Conservation (phyloP, 306 rosid species). For the Quercus alba region DNA sequence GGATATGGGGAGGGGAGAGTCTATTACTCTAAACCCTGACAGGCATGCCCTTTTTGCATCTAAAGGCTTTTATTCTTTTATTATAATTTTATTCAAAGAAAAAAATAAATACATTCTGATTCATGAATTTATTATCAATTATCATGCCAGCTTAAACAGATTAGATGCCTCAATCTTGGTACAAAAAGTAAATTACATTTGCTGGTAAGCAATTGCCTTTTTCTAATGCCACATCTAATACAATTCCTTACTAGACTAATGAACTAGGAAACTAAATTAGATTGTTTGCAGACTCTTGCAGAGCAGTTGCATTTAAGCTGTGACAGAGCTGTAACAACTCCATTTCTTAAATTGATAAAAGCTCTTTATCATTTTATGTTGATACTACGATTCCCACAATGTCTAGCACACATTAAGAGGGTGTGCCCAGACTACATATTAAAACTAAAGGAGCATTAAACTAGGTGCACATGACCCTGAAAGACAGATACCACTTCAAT, state of each 20-base stretch:
- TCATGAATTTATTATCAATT: neutral
- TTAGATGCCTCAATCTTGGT: neutral
- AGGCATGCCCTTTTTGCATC: neutral
- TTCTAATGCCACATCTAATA: neutral
- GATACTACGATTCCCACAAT: neutral
- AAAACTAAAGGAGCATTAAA: neutral
- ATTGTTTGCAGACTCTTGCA: too few species aligned
- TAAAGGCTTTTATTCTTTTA: neutral
- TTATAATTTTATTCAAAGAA: neutral
- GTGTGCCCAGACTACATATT: neutral
- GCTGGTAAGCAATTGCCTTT: neutral
- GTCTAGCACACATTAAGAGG: neutral
- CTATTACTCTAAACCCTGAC: neutral
- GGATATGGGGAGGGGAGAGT: neutral
- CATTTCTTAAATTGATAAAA: slow-evolving; percentile 7
- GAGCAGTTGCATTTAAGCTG: neutral
- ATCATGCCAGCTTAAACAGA: neutral
- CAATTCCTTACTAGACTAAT: neutral
- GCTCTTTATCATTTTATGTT: slow-evolving; percentile 2
- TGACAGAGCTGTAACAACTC: neutral
- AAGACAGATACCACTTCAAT: slow-evolving; percentile 7
- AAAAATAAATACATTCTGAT: neutral
- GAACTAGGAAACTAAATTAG: neutral
- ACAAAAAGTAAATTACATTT: neutral
- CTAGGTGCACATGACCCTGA: neutral